Base-by-base conservation (phyloP, 352 stramenopile species). In the Phytophthora podocarpi region DNA sequence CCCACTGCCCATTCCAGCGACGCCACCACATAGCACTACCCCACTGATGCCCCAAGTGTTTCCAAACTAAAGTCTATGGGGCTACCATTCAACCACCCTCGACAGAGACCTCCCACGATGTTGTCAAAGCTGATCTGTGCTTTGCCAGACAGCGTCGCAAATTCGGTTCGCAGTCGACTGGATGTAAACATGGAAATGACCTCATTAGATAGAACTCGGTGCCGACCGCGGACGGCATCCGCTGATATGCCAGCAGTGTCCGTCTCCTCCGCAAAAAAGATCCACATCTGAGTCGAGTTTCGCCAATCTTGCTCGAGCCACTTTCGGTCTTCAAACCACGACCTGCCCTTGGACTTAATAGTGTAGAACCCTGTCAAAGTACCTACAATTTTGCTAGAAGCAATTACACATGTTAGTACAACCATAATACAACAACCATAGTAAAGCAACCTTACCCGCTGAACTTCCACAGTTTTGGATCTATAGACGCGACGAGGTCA, bases 281-380 rank as follows among this genome's bases (percentile, higher is more conserved):
- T 40, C 47, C 2, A 58, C 46, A 26, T 52, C 16, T 4, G 42
- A 21, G 7, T 54, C 26, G 5, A 49, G 18, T 43, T 48, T 43
- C 10, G 2, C 32, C 32, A 48, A 10, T 54, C 32, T 47, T 62
- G 31, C n/a, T 47, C 53, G 3, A 62, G 11, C 34, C 34, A 62
- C 32, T 64, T 57, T 11, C 39, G 20, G 45, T 57, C 45, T n/a
- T 56, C 21, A 37, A 56, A 7, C 43, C 45, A 64, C 4, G 26
- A 9, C 24, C 35, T 21, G 6, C 3, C 12, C 18, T 32, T 48
- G 24, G 6, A 18, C 36, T 48, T 58, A 0, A 58, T 12, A 28
- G 12, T 5, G 6, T 47, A 26, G 13, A 42, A 50, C 7, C 1
- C 21, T 0, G 36, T 31, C 23, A 32, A 47, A 12, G 26, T 5